Evolutionary conservation across 495 filamentous ascomycete genomes (phyloP).

Genomic region (Penicillium dipodomyicola): DNA sequence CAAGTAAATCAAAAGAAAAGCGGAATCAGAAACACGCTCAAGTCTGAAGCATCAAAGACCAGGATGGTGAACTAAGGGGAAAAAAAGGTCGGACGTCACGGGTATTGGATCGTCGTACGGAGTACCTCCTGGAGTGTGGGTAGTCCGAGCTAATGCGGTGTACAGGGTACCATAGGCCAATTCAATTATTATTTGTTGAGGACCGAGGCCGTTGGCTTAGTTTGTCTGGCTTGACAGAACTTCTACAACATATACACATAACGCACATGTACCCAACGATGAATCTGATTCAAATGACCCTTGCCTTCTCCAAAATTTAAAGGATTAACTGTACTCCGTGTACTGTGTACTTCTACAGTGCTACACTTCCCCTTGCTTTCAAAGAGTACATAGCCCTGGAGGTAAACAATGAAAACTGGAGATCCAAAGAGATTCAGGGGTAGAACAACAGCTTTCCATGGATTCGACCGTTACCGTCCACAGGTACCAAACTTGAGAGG

Average conservation of each 20-base stretch:
- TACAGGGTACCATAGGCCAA: conserved; percentile 10
- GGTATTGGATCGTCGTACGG: conserved; percentile 11
- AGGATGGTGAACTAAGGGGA: conserved; percentile 21
- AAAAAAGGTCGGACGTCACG: conserved; percentile 16
- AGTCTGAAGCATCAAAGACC: conserved; percentile 19
- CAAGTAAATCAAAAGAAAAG: neutral
- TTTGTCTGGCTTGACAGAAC: neutral
- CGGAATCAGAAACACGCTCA: conserved; percentile 20
- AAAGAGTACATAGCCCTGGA: too few relatives aligned
- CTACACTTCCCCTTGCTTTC: too few relatives aligned
- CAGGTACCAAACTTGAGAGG: too few relatives aligned
- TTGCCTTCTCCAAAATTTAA: neutral
- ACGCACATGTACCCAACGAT: neutral
- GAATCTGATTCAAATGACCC: conserved; percentile 4
- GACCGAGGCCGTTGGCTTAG: neutral
- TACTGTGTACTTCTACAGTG: too few relatives aligned
- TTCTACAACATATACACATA: neutral
- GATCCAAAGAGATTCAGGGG: too few relatives aligned
- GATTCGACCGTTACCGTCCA: too few relatives aligned
- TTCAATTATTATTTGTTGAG: conserved; percentile 1
- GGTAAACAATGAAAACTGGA: too few relatives aligned
- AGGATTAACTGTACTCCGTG: neutral
- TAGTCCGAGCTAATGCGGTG: conserved; percentile 11
- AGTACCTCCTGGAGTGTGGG: conserved; percentile 10
- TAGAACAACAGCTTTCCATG: too few relatives aligned